These are phyloP conservation scores for Penicillium sp. DNA, from an alignment of 2,329 filamentous ascomycete species.

Conservation along the genomic window DNA sequence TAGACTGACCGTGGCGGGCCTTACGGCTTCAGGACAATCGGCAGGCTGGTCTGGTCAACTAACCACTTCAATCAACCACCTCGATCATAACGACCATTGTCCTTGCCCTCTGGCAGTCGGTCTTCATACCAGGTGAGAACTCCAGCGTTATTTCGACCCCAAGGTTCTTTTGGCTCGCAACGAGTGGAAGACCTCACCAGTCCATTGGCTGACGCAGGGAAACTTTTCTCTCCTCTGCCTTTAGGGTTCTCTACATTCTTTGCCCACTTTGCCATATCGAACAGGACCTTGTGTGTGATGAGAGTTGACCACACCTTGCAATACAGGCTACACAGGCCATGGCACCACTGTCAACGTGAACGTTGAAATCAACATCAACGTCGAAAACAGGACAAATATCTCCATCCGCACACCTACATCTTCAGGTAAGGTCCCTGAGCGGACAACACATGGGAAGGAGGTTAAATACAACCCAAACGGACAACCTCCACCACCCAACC, in stretches of 20 bases:
- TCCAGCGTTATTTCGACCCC: neutral
- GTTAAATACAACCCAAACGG: neutral
- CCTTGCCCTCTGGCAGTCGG: too few species aligned
- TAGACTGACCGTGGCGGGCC: too few species aligned
- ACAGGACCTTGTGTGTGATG: neutral
- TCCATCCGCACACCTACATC: neutral
- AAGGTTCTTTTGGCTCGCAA: neutral
- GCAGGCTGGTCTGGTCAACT: too few species aligned
- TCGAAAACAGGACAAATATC: neutral
- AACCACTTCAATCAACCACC: too few species aligned
- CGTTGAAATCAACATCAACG: neutral
- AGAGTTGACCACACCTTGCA: neutral
- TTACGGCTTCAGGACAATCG: too few species aligned
- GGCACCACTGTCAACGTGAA: too few species aligned
- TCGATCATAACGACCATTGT: too few species aligned
- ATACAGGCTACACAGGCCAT: neutral
- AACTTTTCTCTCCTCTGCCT: neutral
- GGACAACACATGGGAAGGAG: neutral
- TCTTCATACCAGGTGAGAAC: neutral
- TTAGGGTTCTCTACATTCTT: neutral
- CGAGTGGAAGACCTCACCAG: constrained; percentile 1
- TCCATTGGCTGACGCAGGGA: neutral
- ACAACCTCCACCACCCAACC: neutral
- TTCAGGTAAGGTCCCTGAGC: neutral
- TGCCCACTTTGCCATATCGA: neutral